Percentiles rank a stretch among this genome's conserved stretches.
Conservation (phyloP, 768 basidiomycete genomes). For the Russula brevipes region DNA sequence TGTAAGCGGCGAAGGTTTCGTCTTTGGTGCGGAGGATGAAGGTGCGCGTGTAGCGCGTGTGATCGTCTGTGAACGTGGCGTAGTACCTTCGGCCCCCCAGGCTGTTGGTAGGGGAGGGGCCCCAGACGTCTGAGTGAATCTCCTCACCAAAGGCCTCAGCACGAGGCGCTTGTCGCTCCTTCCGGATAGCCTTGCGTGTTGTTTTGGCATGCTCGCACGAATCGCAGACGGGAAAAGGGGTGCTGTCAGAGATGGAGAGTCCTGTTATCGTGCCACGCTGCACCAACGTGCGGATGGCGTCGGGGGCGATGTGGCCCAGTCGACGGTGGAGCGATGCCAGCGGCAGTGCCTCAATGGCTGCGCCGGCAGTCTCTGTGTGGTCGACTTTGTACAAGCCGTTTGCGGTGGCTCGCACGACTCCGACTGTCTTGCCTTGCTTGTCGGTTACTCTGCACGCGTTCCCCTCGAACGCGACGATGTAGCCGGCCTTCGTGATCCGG, state of each 20-base stretch:
- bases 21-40: constrained; percentile 32
- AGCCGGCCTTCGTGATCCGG: too few species aligned
- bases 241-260: background rate
- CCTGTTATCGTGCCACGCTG: background rate
- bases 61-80: constrained; percentile 36
- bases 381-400: too few species aligned
- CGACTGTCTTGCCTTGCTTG: too few species aligned
- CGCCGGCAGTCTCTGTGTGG: too few species aligned
- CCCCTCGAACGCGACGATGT: too few species aligned
- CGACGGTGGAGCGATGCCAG: background rate
- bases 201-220: background rate
- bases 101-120: constrained; percentile 20
- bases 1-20: constrained; percentile 28
- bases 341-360: too few species aligned
- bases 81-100: constrained; percentile 33
- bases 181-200: background rate
- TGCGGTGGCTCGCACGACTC: too few species aligned
- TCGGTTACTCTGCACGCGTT: too few species aligned
- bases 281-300: background rate
- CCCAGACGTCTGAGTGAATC: constrained; percentile 19
- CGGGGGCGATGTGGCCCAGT: background rate
- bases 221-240: background rate
- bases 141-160: background rate
- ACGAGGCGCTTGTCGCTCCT: background rate
- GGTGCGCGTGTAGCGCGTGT: constrained; percentile 28